Evolutionary conservation across 2,329 filamentous ascomycete genomes (phyloP), one percentile per base, ranked within the genome.

Genomic region (Raffaelea arxii): DNA sequence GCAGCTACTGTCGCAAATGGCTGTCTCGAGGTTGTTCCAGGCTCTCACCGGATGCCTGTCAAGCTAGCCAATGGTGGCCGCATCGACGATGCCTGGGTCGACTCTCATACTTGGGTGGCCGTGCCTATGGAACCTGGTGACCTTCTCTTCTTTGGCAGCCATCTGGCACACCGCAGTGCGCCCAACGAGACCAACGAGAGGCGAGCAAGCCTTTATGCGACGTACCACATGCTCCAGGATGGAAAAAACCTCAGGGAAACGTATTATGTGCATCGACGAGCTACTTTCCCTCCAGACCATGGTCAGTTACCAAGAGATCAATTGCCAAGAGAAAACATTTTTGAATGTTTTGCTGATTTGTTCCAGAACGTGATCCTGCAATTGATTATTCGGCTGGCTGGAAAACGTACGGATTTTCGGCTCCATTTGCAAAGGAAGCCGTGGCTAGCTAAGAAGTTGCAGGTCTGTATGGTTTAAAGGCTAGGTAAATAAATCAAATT

Each of bases 341-440:
- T 25, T 23, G 24, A 3, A 21, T 23, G 9, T 14, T 21, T 11
- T 11, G n/a, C n/a, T n/a, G n/a, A n/a, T n/a, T n/a, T n/a, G n/a
- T 9, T 25, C 12, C 25, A 44, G 43, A 44, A 23, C 43, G 43
- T 35, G 19, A 38, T 12, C 43, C 43, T 7, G 21, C 6, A 12
- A 22, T 21, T 7, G 43, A 44, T 24, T 44, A 44, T 22, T 32
- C 41, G 6, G 41, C 41, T 12, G 41, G 41, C 18, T 43, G 41
- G 41, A 43, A 43, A 27, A 43, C 25, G 3, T 43, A 43, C 24
- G 41, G 41, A 19, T 43, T 43, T 32, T 22, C 25, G 9, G 41
- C 41, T 9, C 41, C 41, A 12, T 43, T 43, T 24, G 21, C 41
- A 14, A 25, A 25, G 0, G 75, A n/a, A n/a, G n/a, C n/a, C n/a